Evolutionary conservation across 2,329 filamentous ascomycete species (phyloP), one percentile per base, ranked within the genome.

Genomic region (Hypoxylon sp.): DNA sequence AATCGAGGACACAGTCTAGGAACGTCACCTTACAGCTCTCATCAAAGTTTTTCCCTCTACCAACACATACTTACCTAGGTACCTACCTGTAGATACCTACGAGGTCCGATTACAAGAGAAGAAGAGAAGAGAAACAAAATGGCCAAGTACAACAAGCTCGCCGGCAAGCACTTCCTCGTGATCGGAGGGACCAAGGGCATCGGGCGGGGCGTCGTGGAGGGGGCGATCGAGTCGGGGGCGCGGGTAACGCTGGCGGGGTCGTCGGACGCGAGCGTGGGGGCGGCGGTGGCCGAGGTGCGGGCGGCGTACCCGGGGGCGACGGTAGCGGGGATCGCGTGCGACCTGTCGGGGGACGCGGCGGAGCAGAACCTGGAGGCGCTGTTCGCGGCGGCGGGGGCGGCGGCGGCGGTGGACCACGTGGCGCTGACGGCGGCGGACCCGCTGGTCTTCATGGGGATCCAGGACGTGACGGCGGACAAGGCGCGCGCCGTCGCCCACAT

Each of bases 61-160:
- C 41, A 4, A 40, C 27, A 18, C 5, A 24, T 23, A 43, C 15
- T n/a, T 18, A 29, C 26, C 26, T 29, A 29, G 6, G 37, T 23
- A 23, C 21, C 20, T 41, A n/a, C n/a, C n/a, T n/a, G n/a, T n/a
- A n/a, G n/a, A n/a, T n/a, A n/a, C n/a, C n/a, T n/a, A n/a, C n/a
- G n/a, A n/a, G n/a, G n/a, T n/a, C n/a, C n/a, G n/a, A n/a, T n/a
- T n/a, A n/a, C n/a, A n/a, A n/a, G n/a, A n/a, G n/a, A n/a, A n/a
- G n/a, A n/a, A n/a, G 11, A 15, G 9, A 20, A 31, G 20, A 29
- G n/a, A 15, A 13, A 21, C 24, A 31, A 23, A 48, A 72, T 71
- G 69, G 60, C 67, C 40, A 71, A 70, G 41, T 70, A 64, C 60
- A 71, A 70, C 66, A 71, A 71, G 38, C 68, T 72, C 49, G 67